These are phyloP conservation scores for Musa beccarii DNA, from an alignment of 176 grass and related monocot genomes.

Conservation along the genomic window DNA sequence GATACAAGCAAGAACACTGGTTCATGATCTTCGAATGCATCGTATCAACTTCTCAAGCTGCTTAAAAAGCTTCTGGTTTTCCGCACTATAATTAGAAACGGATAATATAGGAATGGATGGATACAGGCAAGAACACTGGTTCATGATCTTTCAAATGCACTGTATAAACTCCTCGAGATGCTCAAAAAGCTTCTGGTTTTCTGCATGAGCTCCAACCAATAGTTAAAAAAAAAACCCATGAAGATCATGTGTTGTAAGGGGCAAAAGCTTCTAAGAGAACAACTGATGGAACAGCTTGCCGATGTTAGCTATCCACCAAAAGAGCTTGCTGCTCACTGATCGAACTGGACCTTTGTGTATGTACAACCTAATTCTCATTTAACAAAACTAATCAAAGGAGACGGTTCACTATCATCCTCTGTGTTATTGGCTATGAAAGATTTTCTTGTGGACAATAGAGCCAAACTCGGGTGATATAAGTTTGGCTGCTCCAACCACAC, in stretches of 20 bases:
- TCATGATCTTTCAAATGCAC: background rate
- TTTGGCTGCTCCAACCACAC: slow-evolving; percentile 34
- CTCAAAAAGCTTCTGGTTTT: background rate
- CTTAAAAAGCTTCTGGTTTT: background rate
- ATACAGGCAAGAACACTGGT: background rate
- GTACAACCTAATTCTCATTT: background rate
- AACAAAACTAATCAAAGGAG: background rate
- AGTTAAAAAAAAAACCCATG: no score
- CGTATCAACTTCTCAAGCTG: background rate
- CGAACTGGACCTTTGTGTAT: background rate
- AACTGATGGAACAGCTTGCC: background rate
- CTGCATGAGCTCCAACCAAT: background rate
- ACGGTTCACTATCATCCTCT: background rate
- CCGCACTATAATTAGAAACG: background rate
- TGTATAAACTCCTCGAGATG: background rate
- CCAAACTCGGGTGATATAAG: slow-evolving; percentile 26
- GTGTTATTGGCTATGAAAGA: background rate
- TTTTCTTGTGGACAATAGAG: slow-evolving; percentile 21
- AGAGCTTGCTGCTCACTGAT: background rate
- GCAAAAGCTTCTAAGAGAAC: background rate
- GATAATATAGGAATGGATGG: background rate
- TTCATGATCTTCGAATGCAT: background rate
- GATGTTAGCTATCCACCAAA: background rate
- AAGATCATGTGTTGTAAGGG: background rate
- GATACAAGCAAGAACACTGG: background rate